Percentiles rank a stretch among this genome's conserved stretches.
Conservation (phyloP, 495 filamentous ascomycete species). For the Aspergillus asperescens region DNA sequence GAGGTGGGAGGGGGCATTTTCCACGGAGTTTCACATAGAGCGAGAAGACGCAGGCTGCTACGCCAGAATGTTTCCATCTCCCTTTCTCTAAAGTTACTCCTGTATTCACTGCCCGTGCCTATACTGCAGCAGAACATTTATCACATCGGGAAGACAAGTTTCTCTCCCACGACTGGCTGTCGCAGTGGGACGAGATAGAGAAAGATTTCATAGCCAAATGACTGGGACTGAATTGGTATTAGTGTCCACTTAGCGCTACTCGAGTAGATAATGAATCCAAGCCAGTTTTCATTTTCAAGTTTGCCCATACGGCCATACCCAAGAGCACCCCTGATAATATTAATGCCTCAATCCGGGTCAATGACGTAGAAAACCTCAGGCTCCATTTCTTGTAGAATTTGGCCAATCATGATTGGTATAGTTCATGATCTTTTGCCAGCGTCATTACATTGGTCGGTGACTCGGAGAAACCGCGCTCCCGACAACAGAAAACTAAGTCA, state of each 20-base stretch:
- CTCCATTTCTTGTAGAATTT: background rate
- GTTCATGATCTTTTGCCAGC: slow-evolving; percentile 4
- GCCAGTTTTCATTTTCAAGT: slow-evolving; percentile 8
- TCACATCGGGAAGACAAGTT: background rate
- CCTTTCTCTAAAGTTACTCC: slow-evolving; percentile 9
- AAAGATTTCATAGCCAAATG: slow-evolving; percentile 9
- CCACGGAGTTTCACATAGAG: slow-evolving; percentile 21
- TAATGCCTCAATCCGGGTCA: slow-evolving; percentile 6
- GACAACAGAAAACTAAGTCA: slow-evolving; percentile 11
- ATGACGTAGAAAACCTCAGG: slow-evolving; percentile 20
- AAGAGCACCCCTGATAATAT: too few relatives aligned
- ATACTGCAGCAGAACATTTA: slow-evolving; percentile 4
- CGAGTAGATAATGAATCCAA: slow-evolving; percentile 26
- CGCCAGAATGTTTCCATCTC: slow-evolving; percentile 14
- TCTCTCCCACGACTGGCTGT: slow-evolving; percentile 5
- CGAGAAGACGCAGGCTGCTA: slow-evolving; percentile 13
- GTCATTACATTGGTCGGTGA: background rate
- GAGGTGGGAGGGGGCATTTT: slow-evolving; percentile 10
- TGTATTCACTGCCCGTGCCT: slow-evolving; percentile 10
- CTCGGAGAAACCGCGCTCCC: slow-evolving; percentile 18
- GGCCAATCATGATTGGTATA: background rate
- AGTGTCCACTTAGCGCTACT: slow-evolving; percentile 19
- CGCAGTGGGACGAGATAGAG: slow-evolving; percentile 15
- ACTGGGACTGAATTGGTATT: slow-evolving; percentile 13
- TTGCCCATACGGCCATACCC: too few relatives aligned